Base-by-base conservation (phyloP, 2,329 filamentous ascomycete species). In the Claviceps africana region DNA sequence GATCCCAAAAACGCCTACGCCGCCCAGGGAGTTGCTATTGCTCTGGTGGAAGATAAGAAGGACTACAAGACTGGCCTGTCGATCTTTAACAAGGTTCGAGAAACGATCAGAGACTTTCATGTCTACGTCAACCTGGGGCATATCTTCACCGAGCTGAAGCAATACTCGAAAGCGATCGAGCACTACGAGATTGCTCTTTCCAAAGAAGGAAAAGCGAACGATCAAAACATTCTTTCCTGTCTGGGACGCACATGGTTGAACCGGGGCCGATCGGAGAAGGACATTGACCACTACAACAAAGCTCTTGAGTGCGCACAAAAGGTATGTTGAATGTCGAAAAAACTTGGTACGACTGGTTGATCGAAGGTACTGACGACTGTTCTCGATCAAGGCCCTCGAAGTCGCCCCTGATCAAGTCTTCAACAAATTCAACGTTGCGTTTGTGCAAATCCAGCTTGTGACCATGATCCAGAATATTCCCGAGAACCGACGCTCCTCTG, bases 381-480 rank as follows among this genome's bases (percentile, higher is more conserved):
- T 39, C 22, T 13, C 19, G 21, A 31, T 31, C 8, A 33, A 85
- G 78, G 88, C 91, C 28, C 79, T 95, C 19, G 79, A 82, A 52
- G 78, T 86, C 51, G 82, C 86, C 1, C 86, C 89, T 0, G 86
- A 93, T 4, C 88, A 95, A 61, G 77, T 90, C 31, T 88, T 95
- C 67, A 88, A 93, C 67, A 88, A 93, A 66, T 98, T 98, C 77
- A 98, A 98, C 62, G 87, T 98, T 30, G 93, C 93, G 0, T 98
- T 96, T 63, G 88, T 97, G 30, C 93, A 97, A 64, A 94, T 95
- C 56, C 90, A 96, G 66, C 82, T 97, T 51, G 91, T 91, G 21
- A 85, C 85, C 46, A 80, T 86, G 31, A 82, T 96, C 51, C 84
- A 88, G 67, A 75, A 73, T 37, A 73, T 95, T 51, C 75, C 79